Percentiles rank a stretch among this genome's conserved stretches.
These are phyloP conservation scores for Penicillium aurantiogriseum DNA, from an alignment of 2,329 filamentous ascomycete species.

Conservation along the genomic window DNA sequence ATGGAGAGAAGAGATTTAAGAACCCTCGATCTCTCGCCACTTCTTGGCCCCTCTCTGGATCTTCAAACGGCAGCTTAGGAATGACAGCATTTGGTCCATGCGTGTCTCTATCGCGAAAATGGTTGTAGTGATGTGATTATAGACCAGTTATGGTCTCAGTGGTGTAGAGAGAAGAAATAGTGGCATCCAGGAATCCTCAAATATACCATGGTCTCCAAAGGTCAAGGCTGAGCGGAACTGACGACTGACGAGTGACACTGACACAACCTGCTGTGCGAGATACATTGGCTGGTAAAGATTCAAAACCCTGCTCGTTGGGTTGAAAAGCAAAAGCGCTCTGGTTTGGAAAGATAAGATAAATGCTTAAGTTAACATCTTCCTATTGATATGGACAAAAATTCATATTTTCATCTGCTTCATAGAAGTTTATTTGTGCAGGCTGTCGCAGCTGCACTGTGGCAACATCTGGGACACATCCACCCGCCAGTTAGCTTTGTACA, in stretches of 20 bases:
- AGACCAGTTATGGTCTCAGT: background rate
- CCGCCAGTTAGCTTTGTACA: background rate
- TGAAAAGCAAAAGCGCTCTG: background rate
- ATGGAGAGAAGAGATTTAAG: background rate
- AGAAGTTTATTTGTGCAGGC: background rate
- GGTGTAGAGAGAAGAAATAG: background rate
- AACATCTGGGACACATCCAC: background rate
- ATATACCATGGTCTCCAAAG: background rate
- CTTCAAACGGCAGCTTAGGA: slow-evolving; percentile 13
- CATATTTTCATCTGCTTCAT: background rate
- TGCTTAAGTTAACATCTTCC: background rate
- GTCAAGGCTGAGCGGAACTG: background rate
- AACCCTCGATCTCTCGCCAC: slow-evolving; percentile 17
- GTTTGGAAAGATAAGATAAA: background rate
- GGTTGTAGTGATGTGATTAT: background rate
- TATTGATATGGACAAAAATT: too few relatives aligned
- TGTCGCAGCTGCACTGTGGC: background rate
- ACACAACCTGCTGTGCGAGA: background rate
- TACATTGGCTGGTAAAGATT: background rate
- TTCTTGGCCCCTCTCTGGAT: slow-evolving; percentile 5
- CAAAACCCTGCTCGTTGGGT: background rate
- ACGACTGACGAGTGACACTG: background rate
- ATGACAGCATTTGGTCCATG: slow-evolving; percentile 12
- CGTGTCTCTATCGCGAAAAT: background rate
- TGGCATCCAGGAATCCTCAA: background rate